Conservation (phyloP, 441 rosid species). For the Pelargonium australe region DNA sequence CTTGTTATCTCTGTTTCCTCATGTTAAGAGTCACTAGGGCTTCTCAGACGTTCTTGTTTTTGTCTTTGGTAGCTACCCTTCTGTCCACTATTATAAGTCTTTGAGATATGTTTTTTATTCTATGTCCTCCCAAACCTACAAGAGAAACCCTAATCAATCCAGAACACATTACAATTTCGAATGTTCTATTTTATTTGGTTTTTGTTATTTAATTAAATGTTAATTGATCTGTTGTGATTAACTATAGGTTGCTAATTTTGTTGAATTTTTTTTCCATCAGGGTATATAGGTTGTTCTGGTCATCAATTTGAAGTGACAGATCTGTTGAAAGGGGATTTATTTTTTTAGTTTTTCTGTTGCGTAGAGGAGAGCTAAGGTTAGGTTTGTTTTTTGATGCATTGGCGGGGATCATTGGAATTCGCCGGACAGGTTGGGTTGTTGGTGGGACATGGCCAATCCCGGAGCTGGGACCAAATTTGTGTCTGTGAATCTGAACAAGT, state of each 20-base stretch:
- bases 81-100: constrained; percentile 21
- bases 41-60: background rate
- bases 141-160: background rate
- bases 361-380: constrained; percentile 28
- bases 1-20: background rate
- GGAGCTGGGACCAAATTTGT: constrained; percentile 71
- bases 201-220: background rate
- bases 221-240: background rate
- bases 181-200: constrained; percentile 17
- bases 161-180: background rate
- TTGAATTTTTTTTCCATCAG: background rate
- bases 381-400: constrained; percentile 40
- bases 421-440: constrained; percentile 24
- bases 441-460: constrained; percentile 81
- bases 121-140: background rate
- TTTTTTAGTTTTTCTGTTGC: constrained; percentile 8
- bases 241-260: background rate
- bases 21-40: constrained; percentile 1
- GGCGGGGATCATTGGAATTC: constrained; percentile 50
- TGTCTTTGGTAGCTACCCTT: background rate
- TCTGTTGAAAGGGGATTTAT: constrained; percentile 21
- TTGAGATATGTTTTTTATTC: constrained; percentile 29
- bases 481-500: constrained; percentile 81
- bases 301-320: constrained; percentile 23
- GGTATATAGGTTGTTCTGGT: constrained; percentile 10